These are phyloP conservation scores for Ceriops tagal DNA, from an alignment of 345 rosid genomes.

Conservation along the genomic window DNA sequence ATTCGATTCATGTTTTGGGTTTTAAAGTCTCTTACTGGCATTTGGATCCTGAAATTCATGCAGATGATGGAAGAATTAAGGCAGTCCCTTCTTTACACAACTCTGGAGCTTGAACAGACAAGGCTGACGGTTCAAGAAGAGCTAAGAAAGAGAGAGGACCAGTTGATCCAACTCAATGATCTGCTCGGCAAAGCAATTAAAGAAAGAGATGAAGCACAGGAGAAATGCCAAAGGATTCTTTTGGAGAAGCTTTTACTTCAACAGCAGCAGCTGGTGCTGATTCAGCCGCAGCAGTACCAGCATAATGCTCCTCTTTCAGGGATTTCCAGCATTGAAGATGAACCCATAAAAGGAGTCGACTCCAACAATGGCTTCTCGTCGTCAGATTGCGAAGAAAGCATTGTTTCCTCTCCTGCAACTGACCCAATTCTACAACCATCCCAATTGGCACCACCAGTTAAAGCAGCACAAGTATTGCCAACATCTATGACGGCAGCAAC, in stretches of 20 bases:
- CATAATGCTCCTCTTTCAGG: constrained; percentile 65
- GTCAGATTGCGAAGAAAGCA: constrained; percentile 89
- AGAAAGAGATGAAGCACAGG: constrained; percentile 70
- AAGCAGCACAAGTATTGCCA: constrained; percentile 9
- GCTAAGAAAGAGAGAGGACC: constrained; percentile 69
- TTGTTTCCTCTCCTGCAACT: constrained; percentile 63
- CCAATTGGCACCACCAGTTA: neutral
- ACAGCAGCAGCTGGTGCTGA: constrained; percentile 34
- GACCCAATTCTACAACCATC: constrained; percentile 38
- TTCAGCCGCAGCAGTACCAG: constrained; percentile 24
- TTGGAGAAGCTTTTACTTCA: constrained; percentile 49
- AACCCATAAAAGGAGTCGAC: constrained; percentile 56
- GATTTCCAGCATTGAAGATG: constrained; percentile 84
- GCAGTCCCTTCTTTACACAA: constrained; percentile 57
- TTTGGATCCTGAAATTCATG: constrained; percentile 14
- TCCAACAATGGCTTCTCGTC: constrained; percentile 75
- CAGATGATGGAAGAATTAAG: constrained; percentile 74
- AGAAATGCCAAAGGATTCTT: constrained; percentile 57
- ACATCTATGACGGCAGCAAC: constrained; percentile 28
- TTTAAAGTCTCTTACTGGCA: neutral
- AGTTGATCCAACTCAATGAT: constrained; percentile 49
- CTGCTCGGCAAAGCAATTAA: constrained; percentile 46
- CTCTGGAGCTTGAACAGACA: constrained; percentile 80
- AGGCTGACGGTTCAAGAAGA: constrained; percentile 62
- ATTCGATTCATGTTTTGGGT: neutral